Base-by-base conservation (phyloP, 2,329 filamentous ascomycete genomes). In the Calonectria leucothoes region DNA sequence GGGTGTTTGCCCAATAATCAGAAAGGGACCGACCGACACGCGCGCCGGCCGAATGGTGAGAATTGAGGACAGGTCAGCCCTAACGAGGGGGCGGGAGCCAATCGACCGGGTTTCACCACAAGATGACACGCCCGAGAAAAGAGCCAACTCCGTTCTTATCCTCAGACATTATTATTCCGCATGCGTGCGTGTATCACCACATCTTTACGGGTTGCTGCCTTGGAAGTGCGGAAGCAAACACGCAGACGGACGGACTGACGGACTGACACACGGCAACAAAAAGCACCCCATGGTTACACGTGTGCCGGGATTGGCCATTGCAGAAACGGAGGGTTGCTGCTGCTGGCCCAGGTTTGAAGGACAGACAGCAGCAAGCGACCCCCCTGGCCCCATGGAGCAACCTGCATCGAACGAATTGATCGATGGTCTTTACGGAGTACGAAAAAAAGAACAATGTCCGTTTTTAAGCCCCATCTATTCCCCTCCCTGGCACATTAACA, bases 381-480 rank as follows among this genome's bases (percentile, higher is more conserved):
- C 59, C 57, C 25, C 42, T 49, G 25, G 27, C 37, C 35, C 10
- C 12, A 48, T 48, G 39, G 14, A 66, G 63, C 29, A 66, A 27
- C 20, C 20, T 66, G 63, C 63, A 66, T 51, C 31, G 39, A 66
- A 27, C 39, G 63, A 51, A 49, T 66, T 48, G 42, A 66, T 66
- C 42, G 48, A 27, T 52, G 64, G 15, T 52, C 48, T 27, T n/a
- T 37, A 52, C 64, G 64, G 42, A 52, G 64, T 66, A 66, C 64
- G 64, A 66, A 66, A 51, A 66, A 52, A 49, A 66, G 37, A 51
- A 35, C 14, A n/a, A 63, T 27, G 45, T 65, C 55, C 55, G 39
- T 59, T 59, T 59, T 59, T 59, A 59, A 59, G 33, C n/a, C 55
- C 55, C 55, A n/a, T 59, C 52, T 45, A 31, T 45, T 20, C 17